Evolutionary conservation across 257 asterid species (phyloP), one percentile per base, ranked within the genome.

Genomic region (Capsicum chinense): DNA sequence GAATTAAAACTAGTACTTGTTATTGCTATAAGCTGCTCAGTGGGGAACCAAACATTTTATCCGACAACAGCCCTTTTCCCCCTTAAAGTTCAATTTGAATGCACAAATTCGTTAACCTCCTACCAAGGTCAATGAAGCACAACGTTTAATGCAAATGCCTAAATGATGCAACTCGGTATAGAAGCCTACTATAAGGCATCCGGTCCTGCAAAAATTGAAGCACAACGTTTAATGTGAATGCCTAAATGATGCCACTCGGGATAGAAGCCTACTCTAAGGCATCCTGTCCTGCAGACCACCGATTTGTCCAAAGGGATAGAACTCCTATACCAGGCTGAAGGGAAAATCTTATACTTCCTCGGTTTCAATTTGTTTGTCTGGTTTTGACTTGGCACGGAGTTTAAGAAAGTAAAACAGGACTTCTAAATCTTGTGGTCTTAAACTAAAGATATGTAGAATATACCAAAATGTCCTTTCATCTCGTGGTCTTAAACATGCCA

Each of bases 191-290:
- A 33, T 11, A 35, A 67, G 50, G 19, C 21, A 3, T 67, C 74
- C 74, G 14, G 50, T 19, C 74, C 59, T 14, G 59, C 59, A 56
- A 67, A 67, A 14, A 67, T 35, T 67, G 74, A 35, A 35, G 6
- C 21, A 35, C 74, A 39, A 14, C 2, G 19, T 3, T 35, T 67
- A 67, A 67, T 67, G 50, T 21, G 35, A 67, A 35, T 67, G 74
- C 74, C 74, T 67, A 67, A 64, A 64, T 7, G 71, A 66, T 66
- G 73, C n/a, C 33, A 66, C 47, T 63, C 17, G 70, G 6, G 15
- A 62, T 62, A 66, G 19, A 35, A 66, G 47, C 47, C 47, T 66
- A 66, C n/a, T 13, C 12, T 11, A 35, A 67, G 50, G 19, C 21
- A 3, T 67, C 74, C 74, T 67, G 50, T 19, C 74, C 59, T 14